A percentile compares a stretch with the other conserved stretches of the same genome.
Evolutionary conservation across 1,284 basidiomycete genomes (phyloP).

Genomic region (Earliella scabrosa): DNA sequence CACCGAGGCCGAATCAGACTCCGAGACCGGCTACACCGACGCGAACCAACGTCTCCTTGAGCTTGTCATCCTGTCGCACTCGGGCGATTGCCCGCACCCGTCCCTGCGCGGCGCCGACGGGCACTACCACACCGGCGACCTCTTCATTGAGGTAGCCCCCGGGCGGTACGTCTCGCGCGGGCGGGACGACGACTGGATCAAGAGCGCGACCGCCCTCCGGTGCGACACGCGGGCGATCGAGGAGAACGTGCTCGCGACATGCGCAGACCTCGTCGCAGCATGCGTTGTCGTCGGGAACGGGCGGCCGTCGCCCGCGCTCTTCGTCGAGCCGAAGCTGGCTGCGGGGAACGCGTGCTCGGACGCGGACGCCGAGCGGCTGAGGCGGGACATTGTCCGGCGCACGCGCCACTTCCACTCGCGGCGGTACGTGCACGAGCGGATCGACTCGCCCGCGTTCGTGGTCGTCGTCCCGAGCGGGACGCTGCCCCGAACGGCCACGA

Average conservation of each 20-base stretch:
- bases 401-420: constrained; percentile 65
- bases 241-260: constrained; percentile 63
- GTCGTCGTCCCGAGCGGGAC: constrained; percentile 60
- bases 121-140: constrained; percentile 74
- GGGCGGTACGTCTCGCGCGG: constrained; percentile 65
- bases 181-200: constrained; percentile 79
- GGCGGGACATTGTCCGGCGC: constrained; percentile 65
- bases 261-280: constrained; percentile 56
- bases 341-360: constrained; percentile 10
- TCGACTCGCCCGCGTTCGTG: constrained; percentile 55
- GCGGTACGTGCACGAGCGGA: constrained; percentile 70
- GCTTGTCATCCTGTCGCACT: constrained; percentile 64
- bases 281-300: constrained; percentile 71
- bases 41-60: constrained; percentile 57
- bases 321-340: constrained; percentile 52
- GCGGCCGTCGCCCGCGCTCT: constrained; percentile 66
- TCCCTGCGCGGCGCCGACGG: constrained; percentile 62
- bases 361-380: constrained; percentile 46
- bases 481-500: constrained; percentile 70
- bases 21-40: constrained; percentile 51
- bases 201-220: constrained; percentile 72
- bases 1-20: constrained; percentile 20
- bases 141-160: constrained; percentile 63
- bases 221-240: constrained; percentile 80
- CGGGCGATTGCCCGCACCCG: constrained; percentile 67